A percentile compares a stretch with the other conserved stretches of the same genome.
Evolutionary conservation across 176 grass and related monocot species (phyloP).

Genomic region (Aegilops sharonensis): DNA sequence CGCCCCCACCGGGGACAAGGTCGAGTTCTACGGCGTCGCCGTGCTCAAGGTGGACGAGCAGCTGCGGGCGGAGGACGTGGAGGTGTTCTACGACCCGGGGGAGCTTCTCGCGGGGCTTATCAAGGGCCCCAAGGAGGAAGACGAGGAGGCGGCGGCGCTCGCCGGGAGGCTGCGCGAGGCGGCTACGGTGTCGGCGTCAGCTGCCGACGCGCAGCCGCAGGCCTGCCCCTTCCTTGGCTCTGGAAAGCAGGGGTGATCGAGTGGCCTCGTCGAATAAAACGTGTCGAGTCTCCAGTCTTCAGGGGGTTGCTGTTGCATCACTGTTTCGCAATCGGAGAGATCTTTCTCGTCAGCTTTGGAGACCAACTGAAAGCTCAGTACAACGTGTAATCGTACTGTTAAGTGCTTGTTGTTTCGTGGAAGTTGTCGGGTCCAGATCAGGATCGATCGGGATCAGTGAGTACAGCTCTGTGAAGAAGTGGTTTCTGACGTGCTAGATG

Average conservation of each 20-base stretch:
- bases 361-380: background rate
- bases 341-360: background rate
- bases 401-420: background rate
- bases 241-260: constrained; percentile 13
- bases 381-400: background rate
- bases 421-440: background rate
- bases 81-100: constrained; percentile 82
- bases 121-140: constrained; percentile 42
- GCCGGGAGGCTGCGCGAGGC: constrained; percentile 28
- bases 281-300: background rate
- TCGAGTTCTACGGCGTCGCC: constrained; percentile 76
- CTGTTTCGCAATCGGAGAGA: background rate
- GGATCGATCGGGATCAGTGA: too few species aligned
- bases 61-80: constrained; percentile 74
- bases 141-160: constrained; percentile 24
- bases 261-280: background rate
- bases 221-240: constrained; percentile 40
- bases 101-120: constrained; percentile 72
- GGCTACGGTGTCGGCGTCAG: constrained; percentile 12
- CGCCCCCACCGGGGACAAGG: constrained; percentile 61
- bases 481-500: too few species aligned
- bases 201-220: constrained; percentile 5
- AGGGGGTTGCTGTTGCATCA: background rate
- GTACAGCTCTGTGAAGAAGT: background rate
- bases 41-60: constrained; percentile 88